phyloP scores from a whole-genome alignment of 169 alveolate genomes.

The Plasmodium gallinaceum region DNA sequence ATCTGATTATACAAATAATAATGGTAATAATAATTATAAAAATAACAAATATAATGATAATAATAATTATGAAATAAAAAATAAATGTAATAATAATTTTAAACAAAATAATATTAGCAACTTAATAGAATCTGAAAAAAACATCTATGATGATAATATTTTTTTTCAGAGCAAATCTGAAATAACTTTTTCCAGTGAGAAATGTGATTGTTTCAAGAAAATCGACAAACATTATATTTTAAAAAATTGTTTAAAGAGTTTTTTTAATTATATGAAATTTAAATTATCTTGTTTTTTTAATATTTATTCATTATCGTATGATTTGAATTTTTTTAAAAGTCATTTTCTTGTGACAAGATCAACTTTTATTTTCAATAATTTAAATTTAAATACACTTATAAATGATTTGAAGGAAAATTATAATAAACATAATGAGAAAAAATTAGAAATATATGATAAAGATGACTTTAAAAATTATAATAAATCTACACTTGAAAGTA shows the following conservation, averaged over 20 bases:
- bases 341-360: not conserved
- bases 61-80: too few relatives aligned
- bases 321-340: not conserved
- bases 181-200: too few relatives aligned
- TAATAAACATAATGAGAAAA: not conserved
- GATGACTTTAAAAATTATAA: not conserved
- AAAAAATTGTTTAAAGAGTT: not conserved
- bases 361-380: not conserved
- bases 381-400: not conserved
- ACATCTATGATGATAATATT: too few relatives aligned
- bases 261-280: conserved; percentile 1
- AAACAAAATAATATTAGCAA: too few relatives aligned
- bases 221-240: not conserved
- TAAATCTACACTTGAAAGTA: not conserved
- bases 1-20: too few relatives aligned
- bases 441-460: not conserved
- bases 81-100: too few relatives aligned
- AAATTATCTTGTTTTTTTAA: not conserved
- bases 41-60: too few relatives aligned
- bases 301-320: not conserved
- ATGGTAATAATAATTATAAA: too few relatives aligned
- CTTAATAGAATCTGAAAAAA: too few relatives aligned
- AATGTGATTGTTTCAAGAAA: too few relatives aligned
- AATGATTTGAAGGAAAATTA: not conserved
- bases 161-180: too few relatives aligned